These are phyloP conservation scores for Exophiala sideris DNA, from an alignment of 2,329 filamentous ascomycete species.

Conservation along the genomic window DNA sequence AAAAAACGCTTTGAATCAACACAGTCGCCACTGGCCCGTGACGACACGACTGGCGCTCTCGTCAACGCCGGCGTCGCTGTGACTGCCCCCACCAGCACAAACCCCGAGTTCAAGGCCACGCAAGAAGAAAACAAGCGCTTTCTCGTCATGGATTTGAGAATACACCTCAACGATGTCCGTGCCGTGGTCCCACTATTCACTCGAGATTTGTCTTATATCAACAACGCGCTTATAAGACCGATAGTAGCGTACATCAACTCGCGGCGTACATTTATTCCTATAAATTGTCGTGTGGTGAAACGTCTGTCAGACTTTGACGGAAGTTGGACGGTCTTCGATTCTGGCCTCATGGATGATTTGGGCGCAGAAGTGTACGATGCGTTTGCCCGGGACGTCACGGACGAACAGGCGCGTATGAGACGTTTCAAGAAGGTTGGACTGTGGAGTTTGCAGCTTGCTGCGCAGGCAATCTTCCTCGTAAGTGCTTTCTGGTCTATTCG, in stretches of 20 bases:
- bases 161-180: slow-evolving; percentile 91
- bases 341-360: slow-evolving; percentile 87
- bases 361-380: slow-evolving; percentile 89
- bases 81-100: background rate
- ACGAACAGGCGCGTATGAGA: slow-evolving; percentile 79
- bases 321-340: slow-evolving; percentile 91
- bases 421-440: slow-evolving; percentile 93
- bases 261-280: slow-evolving; percentile 89
- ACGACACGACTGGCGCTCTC: slow-evolving; percentile 2
- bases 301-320: slow-evolving; percentile 85
- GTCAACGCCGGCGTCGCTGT: slow-evolving; percentile 19
- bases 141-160: slow-evolving; percentile 88
- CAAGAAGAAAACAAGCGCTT: slow-evolving; percentile 66
- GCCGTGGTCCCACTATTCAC: slow-evolving; percentile 92
- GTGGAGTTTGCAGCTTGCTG: slow-evolving; percentile 89
- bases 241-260: slow-evolving; percentile 99
- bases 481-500: slow-evolving; percentile 32
- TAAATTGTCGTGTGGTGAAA: slow-evolving; percentile 93
- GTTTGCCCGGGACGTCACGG: slow-evolving; percentile 85
- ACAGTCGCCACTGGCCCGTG: background rate
- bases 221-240: slow-evolving; percentile 88
- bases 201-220: slow-evolving; percentile 87
- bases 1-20: slow-evolving; percentile 20
- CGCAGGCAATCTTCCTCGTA: slow-evolving; percentile 91
- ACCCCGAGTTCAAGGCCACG: slow-evolving; percentile 3